A percentile compares a stretch with the other conserved stretches of the same genome.
These are phyloP conservation scores for Erucastrum elatum DNA, from an alignment of 345 rosid species.

Conservation along the genomic window DNA sequence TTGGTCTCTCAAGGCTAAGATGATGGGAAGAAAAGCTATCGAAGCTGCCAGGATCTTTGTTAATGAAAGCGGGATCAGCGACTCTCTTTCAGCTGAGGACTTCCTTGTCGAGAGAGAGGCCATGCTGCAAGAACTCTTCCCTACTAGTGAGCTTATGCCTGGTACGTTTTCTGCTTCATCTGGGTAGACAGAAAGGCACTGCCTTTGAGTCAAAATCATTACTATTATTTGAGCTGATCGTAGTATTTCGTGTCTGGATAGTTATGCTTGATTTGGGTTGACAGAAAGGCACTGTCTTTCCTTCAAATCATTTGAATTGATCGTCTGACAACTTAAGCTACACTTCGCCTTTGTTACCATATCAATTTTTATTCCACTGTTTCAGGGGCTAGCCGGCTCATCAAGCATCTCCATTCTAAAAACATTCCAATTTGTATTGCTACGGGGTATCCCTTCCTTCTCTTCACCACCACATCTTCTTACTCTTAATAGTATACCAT, in stretches of 20 bases:
- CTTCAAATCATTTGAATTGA: not conserved
- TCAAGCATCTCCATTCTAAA: slow-evolving; percentile 74
- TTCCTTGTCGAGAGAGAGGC: slow-evolving; percentile 79
- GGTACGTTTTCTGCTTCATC: slow-evolving; percentile 40
- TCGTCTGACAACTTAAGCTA: not conserved
- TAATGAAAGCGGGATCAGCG: slow-evolving; percentile 79
- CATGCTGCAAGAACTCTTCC: slow-evolving; percentile 72
- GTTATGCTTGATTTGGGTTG: not conserved
- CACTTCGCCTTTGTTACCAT: no score
- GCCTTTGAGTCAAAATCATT: not conserved
- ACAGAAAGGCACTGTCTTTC: not conserved
- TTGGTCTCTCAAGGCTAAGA: slow-evolving; percentile 93
- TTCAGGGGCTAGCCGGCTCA: slow-evolving; percentile 75
- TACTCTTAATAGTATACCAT: not conserved
- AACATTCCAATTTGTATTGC: slow-evolving; percentile 80
- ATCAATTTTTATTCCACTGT: not conserved
- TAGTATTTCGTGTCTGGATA: not conserved
- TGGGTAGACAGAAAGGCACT: not conserved
- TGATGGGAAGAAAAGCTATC: slow-evolving; percentile 95
- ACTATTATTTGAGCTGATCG: not conserved
- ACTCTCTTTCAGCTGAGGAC: slow-evolving; percentile 79
- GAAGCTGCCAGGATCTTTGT: slow-evolving; percentile 85
- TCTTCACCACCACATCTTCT: slow-evolving; percentile 1
- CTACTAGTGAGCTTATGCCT: slow-evolving; percentile 86
- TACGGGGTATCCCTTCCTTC: slow-evolving; percentile 60